Percentiles rank a stretch among this genome's conserved stretches.
Evolutionary conservation across 192 early-diverging fungal genomes (phyloP).

Genomic region (Umbelopsis ramanniana): DNA sequence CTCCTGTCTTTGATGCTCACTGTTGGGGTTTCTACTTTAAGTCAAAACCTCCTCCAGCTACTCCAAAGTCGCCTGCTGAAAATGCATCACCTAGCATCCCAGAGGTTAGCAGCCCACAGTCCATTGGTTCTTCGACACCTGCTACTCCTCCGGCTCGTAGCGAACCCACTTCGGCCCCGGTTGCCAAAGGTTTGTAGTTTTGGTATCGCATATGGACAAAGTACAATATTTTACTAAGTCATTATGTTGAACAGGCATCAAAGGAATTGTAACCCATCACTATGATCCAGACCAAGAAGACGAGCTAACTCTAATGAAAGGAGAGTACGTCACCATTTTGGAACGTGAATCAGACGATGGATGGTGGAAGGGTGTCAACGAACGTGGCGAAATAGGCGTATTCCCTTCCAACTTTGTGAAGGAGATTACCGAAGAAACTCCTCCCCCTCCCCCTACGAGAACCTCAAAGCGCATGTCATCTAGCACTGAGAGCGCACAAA

Average conservation of each 20-base stretch:
- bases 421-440: conserved; percentile 41
- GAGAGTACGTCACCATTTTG: conserved; percentile 48
- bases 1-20: not conserved
- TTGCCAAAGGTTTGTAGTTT: not conserved
- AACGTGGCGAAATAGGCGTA: conserved; percentile 54
- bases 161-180: not conserved
- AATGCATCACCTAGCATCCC: not conserved
- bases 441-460: conserved; percentile 31
- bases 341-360: conserved; percentile 53
- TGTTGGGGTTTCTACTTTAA: not conserved
- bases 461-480: conserved; percentile 32
- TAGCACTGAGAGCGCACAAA: conserved; percentile 24
- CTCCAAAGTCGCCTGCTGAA: conserved; percentile 14
- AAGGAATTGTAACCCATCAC: conserved; percentile 47
- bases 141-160: conserved; percentile 2
- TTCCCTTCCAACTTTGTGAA: conserved; percentile 61
- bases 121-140: not conserved
- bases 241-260: conserved; percentile 33
- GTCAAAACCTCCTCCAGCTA: conserved; percentile 6
- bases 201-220: too few species aligned
- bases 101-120: conserved; percentile 1
- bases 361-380: conserved; percentile 60
- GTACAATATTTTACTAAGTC: not conserved
- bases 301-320: conserved; percentile 50
- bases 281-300: conserved; percentile 55